Evolutionary conservation across 257 asterid genomes (phyloP).

Genomic region (Verbascum thapsus): DNA sequence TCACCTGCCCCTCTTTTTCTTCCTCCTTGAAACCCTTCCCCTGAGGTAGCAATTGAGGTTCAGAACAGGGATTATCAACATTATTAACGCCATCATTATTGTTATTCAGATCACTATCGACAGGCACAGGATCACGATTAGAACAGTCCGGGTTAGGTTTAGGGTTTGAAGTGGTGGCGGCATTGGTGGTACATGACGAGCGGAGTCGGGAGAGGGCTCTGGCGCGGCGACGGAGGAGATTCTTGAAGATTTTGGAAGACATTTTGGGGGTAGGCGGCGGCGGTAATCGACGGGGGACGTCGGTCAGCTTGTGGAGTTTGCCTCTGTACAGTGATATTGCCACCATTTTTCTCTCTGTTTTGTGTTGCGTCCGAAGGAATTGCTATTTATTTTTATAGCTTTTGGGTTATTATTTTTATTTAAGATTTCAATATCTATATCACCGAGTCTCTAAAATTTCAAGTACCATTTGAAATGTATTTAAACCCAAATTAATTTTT

Average conservation of each 20-base stretch:
- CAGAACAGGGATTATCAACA: slow-evolving; percentile 27
- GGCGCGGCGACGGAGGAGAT: slow-evolving; percentile 72
- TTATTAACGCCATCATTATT: neutral
- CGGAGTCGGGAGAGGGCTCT: slow-evolving; percentile 65
- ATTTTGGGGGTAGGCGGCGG: slow-evolving; percentile 60
- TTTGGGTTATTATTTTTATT: no score
- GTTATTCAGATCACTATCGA: neutral
- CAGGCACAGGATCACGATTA: neutral
- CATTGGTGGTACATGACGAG: slow-evolving; percentile 27
- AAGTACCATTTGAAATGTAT: no score
- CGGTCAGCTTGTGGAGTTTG: slow-evolving; percentile 74
- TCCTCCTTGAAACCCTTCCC: slow-evolving; percentile 38
- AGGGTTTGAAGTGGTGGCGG: slow-evolving; percentile 48
- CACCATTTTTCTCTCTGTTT: slow-evolving; percentile 46
- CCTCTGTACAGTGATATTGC: slow-evolving; percentile 93
- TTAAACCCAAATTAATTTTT: no score
- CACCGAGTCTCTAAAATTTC: no score
- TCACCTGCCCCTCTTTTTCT: slow-evolving; percentile 30
- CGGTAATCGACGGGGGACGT: slow-evolving; percentile 74
- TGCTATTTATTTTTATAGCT: no score
- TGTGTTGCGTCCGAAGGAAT: no score
- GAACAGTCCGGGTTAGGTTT: slow-evolving; percentile 32
- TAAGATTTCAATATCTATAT: no score
- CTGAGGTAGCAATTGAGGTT: slow-evolving; percentile 28
- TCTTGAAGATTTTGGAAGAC: slow-evolving; percentile 58